Base-by-base conservation (phyloP, 352 stramenopile species). In the Globisporangium nagaii region DNA sequence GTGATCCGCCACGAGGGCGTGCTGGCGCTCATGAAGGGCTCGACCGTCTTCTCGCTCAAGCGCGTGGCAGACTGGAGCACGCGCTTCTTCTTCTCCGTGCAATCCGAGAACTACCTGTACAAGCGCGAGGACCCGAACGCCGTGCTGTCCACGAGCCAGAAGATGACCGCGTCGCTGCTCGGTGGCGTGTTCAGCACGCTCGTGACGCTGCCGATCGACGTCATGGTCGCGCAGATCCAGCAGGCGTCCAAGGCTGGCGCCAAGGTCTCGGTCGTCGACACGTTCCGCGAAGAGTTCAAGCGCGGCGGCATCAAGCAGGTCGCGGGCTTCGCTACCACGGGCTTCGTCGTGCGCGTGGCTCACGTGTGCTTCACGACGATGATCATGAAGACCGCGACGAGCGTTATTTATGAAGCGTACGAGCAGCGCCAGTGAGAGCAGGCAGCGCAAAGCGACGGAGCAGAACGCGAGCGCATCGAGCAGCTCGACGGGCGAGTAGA, bases 221-320 rank as follows among this genome's bases (percentile, higher is more conserved):
- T 97, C 20, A 75, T 97, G 60, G 90, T 97, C 24, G 86, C 90
- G 34, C 92, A 97, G 67, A 97, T 96, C 65, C 92, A 98, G 68
- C 79, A 96, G 60, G 85, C 88, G 19, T 90, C 81, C 57, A 95
- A 96, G 69, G 88, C 88, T 13, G 86, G 85, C 42, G 65, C 79
- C 20, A 80, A 91, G 60, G 88, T 96, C 20, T 82, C 70, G 25
- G 70, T 93, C 4, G 36, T 84, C n/a, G 70, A 82, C 19, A 79
- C 79, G 19, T 93, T 96, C 63, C 77, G 70, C 48, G 63, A 75
- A 36, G 77, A 94, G 53, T 88, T 89, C 65, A 72, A 76, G 53
- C 65, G 75, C 45, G 84, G 84, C 47, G 85, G 86, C 52, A 70
- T 93, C 36, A 87, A 90, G 62, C 80, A 87, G 45, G 66, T 95